Evolutionary conservation across 2,329 filamentous ascomycete species (phyloP).

Genomic region (Torrubiellomyces zombiae): DNA sequence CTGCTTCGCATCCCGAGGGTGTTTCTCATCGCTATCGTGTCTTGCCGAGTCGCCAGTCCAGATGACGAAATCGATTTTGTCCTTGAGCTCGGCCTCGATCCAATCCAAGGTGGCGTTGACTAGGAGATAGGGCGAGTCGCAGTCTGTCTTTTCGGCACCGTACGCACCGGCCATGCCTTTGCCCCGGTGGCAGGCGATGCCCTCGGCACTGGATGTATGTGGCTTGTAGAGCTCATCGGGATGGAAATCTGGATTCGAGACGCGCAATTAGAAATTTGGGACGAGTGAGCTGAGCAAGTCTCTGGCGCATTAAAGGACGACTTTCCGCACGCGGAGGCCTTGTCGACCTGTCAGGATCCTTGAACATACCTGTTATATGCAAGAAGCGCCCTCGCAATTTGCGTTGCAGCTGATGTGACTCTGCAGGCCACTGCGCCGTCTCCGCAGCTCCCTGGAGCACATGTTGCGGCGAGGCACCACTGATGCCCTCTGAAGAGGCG

Average conservation of each 20-base stretch:
- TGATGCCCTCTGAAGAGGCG: too few species aligned
- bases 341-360: background rate
- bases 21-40: constrained; percentile 71
- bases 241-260: constrained; percentile 68
- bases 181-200: constrained; percentile 62
- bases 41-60: constrained; percentile 87
- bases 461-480: too few species aligned
- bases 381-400: constrained; percentile 61
- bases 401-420: constrained; percentile 14
- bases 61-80: constrained; percentile 73
- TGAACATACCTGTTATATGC: constrained; percentile 63
- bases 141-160: constrained; percentile 74
- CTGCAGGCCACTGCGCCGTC: background rate
- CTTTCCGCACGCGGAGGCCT: background rate
- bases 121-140: constrained; percentile 68
- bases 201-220: constrained; percentile 53
- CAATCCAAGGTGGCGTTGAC: constrained; percentile 82
- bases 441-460: too few species aligned
- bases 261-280: too few species aligned
- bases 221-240: constrained; percentile 76
- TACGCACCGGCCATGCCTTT: constrained; percentile 63
- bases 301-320: too few species aligned
- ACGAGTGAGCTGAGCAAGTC: too few species aligned
- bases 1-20: constrained; percentile 59
- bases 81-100: constrained; percentile 62